Conservation (phyloP, 75 land plant genomes). For the Picea glauca region DNA sequence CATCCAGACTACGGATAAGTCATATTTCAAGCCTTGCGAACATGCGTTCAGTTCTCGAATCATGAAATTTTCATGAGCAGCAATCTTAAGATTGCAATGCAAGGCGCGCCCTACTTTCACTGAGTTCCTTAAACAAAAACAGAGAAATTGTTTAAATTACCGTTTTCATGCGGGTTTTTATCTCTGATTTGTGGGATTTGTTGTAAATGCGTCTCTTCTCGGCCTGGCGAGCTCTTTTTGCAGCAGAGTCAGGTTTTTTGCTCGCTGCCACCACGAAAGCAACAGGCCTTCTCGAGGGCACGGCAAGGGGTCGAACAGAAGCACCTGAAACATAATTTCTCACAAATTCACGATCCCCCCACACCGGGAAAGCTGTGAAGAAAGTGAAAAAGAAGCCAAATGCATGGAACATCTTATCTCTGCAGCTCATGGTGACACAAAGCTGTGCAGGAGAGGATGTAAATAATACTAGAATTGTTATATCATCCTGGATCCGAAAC, state of each 20-base stretch:
- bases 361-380: not conserved
- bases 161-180: slow-evolving; percentile 92
- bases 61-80: too few relatives aligned
- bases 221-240: slow-evolving; percentile 78
- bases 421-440: too few relatives aligned
- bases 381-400: not conserved
- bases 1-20: too few relatives aligned
- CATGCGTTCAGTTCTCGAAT: too few relatives aligned
- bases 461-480: too few relatives aligned
- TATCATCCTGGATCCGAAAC: too few relatives aligned
- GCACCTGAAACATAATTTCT: slow-evolving; percentile 2
- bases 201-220: slow-evolving; percentile 82
- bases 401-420: not conserved
- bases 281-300: slow-evolving; percentile 10
- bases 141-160: slow-evolving; percentile 25
- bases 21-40: too few relatives aligned
- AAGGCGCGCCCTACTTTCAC: not conserved
- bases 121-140: not conserved
- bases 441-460: too few relatives aligned
- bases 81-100: too few relatives aligned
- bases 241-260: slow-evolving; percentile 71
- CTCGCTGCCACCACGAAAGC: slow-evolving; percentile 62
- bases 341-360: not conserved
- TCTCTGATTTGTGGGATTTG: slow-evolving; percentile 84
- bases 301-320: not conserved